These are phyloP conservation scores for Paramarasmius palmivorus DNA, from an alignment of 1,284 basidiomycete species.

Conservation along the genomic window DNA sequence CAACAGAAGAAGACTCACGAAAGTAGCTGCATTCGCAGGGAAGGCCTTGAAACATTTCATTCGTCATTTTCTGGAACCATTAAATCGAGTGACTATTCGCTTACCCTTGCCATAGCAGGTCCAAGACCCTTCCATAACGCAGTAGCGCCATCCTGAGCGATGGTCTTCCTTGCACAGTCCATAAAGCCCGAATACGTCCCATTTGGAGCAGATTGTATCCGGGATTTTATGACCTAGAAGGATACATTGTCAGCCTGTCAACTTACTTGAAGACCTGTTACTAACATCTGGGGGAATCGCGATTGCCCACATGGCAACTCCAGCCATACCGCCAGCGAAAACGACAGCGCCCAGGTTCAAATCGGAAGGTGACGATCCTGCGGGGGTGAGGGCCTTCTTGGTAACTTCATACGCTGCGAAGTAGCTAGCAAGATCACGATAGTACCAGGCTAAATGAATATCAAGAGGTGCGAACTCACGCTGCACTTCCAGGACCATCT, in stretches of 20 bases:
- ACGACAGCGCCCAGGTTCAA: constrained; percentile 90
- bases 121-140: constrained; percentile 98
- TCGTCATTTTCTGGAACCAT: neutral
- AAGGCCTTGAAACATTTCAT: constrained; percentile 59
- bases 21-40: constrained; percentile 95
- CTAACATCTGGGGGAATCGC: constrained; percentile 93
- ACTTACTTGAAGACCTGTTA: constrained; percentile 14
- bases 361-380: constrained; percentile 73
- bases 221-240: constrained; percentile 88
- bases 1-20: constrained; percentile 56
- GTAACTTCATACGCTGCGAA: constrained; percentile 97
- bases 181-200: constrained; percentile 95
- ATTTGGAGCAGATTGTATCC: constrained; percentile 94
- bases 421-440: constrained; percentile 57
- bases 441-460: constrained; percentile 7
- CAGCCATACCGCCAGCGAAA: constrained; percentile 91
- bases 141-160: constrained; percentile 85
- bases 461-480: constrained; percentile 53
- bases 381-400: constrained; percentile 84
- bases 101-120: constrained; percentile 91
- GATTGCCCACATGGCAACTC: constrained; percentile 97
- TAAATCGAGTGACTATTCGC: constrained; percentile 22
- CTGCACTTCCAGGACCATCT: constrained; percentile 96
- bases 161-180: constrained; percentile 91
- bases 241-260: constrained; percentile 4